Percentiles rank a stretch among this genome's conserved stretches.
These are phyloP conservation scores for Platanthera guangdongensis DNA, from an alignment of 106 monocot genomes.

Conservation along the genomic window DNA sequence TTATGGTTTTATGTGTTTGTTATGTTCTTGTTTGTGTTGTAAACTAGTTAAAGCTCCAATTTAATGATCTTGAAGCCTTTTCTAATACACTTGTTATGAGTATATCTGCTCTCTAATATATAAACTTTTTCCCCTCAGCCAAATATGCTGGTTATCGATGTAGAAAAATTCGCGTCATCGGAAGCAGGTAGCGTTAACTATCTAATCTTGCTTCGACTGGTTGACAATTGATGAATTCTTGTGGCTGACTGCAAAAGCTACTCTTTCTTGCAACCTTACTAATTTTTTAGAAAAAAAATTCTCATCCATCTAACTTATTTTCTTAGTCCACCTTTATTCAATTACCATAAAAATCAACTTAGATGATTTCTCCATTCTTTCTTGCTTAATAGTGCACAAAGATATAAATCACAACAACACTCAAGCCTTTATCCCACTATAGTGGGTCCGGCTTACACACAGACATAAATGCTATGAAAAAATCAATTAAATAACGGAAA, in stretches of 20 bases:
- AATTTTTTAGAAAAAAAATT: not conserved
- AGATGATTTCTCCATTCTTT: not conserved
- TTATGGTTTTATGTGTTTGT: not conserved
- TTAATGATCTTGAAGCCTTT: not conserved
- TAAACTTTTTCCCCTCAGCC: slow-evolving; percentile 41
- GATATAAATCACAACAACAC: not conserved
- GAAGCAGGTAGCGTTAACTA: slow-evolving; percentile 34
- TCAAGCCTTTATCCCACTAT: no score
- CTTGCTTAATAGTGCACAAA: not conserved
- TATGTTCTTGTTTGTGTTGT: not conserved
- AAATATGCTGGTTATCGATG: slow-evolving; percentile 88
- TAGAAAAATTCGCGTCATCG: slow-evolving; percentile 65
- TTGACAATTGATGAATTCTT: not conserved
- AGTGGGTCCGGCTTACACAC: not conserved
- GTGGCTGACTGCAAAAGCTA: not conserved
- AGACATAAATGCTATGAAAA: not conserved
- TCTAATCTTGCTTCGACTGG: not conserved
- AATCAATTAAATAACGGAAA: not conserved
- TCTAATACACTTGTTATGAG: not conserved
- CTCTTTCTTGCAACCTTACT: not conserved
- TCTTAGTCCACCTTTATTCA: not conserved
- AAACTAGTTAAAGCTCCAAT: not conserved
- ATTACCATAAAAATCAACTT: not conserved
- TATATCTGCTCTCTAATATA: not conserved
- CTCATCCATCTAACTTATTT: not conserved